These are phyloP conservation scores for Reutealis trisperma DNA, from an alignment of 345 rosid species.

Conservation along the genomic window DNA sequence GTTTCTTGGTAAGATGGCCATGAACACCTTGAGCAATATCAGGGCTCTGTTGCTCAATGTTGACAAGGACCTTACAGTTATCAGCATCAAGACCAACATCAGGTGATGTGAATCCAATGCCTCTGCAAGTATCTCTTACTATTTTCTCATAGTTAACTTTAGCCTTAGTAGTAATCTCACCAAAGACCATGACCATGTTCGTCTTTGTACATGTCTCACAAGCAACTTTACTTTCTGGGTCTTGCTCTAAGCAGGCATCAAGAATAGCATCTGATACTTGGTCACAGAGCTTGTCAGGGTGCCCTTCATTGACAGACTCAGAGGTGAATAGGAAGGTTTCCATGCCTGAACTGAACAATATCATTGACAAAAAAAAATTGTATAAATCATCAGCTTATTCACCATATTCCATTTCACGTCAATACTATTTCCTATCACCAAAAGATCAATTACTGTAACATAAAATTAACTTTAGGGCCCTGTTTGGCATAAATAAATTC, in stretches of 20 bases:
- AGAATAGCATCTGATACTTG: constrained; percentile 85
- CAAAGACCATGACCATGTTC: constrained; percentile 83
- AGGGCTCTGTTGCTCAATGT: constrained; percentile 79
- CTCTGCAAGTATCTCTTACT: constrained; percentile 74
- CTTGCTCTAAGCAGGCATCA: constrained; percentile 81
- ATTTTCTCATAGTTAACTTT: constrained; percentile 70
- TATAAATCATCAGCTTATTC: neutral
- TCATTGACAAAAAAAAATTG: neutral
- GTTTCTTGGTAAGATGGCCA: constrained; percentile 73
- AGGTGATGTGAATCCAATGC: constrained; percentile 63
- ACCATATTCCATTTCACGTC: too few relatives aligned
- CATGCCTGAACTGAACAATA: constrained; percentile 41
- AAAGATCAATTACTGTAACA: too few relatives aligned
- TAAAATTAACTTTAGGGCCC: too few relatives aligned
- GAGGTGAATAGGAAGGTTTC: constrained; percentile 80
- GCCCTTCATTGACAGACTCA: constrained; percentile 83
- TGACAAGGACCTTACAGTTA: constrained; percentile 70
- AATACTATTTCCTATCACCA: too few relatives aligned
- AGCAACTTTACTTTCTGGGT: constrained; percentile 83
- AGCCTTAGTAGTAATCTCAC: constrained; percentile 80
- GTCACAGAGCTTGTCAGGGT: constrained; percentile 83
- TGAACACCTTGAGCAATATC: constrained; percentile 87
- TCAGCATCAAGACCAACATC: constrained; percentile 85
- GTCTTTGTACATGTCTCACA: constrained; percentile 87
- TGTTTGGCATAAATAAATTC: too few relatives aligned